These are phyloP conservation scores for Chlorella vulgaris DNA, from an alignment of 139 green algal genomes.

Conservation along the genomic window DNA sequence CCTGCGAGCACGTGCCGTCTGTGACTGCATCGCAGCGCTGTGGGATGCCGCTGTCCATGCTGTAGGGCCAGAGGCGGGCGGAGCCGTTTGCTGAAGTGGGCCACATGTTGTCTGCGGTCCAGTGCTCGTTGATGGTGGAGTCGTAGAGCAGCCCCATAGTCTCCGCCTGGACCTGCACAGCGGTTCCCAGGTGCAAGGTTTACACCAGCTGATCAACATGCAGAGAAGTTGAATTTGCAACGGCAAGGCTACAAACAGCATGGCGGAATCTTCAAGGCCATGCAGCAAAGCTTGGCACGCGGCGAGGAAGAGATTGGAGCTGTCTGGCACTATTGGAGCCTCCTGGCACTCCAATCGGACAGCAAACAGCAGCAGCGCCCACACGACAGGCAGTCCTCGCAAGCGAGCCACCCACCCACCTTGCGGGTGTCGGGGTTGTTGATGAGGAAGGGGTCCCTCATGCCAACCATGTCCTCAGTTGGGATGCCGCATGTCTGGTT, in stretches of 20 bases:
- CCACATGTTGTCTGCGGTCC: constrained; percentile 25
- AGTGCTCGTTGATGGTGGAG: constrained; percentile 35
- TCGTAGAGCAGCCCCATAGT: constrained; percentile 29
- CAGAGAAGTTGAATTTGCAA: too few species aligned
- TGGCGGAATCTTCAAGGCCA: too few species aligned
- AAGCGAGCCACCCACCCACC: too few species aligned
- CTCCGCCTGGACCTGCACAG: constrained; percentile 14
- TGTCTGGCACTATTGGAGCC: too few species aligned
- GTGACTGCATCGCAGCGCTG: constrained; percentile 5
- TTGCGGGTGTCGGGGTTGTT: constrained; percentile 13
- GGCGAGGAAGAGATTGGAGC: too few species aligned
- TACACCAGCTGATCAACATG: too few species aligned
- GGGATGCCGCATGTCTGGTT: constrained; percentile 25
- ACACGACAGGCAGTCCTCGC: too few species aligned
- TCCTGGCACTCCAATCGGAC: too few species aligned
- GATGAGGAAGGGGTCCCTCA: constrained; percentile 31
- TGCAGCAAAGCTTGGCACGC: too few species aligned
- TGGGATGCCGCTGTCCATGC: constrained; percentile 21
- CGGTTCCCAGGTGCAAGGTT: too few species aligned
- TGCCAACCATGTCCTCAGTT: constrained; percentile 20
- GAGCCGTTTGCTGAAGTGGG: constrained; percentile 24
- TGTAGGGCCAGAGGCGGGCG: constrained; percentile 20
- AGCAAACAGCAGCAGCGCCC: too few species aligned
- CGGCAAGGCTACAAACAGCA: too few species aligned
- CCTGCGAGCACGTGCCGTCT: constrained; percentile 12